Conservation (phyloP, 2,329 filamentous ascomycete genomes). For the Ophiostoma ulmi region DNA sequence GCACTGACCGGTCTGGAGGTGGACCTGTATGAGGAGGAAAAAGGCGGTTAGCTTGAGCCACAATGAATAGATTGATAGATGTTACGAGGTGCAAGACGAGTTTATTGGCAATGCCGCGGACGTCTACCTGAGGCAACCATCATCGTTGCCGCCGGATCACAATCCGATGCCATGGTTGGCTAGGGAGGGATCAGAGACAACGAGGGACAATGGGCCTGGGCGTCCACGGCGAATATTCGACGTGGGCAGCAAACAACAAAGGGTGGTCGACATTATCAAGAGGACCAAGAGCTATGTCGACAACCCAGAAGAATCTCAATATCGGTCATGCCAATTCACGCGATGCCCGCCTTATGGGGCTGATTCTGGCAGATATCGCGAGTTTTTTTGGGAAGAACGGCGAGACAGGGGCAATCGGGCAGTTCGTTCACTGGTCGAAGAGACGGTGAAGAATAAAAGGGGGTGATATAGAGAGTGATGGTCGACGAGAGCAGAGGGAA, state of each 20-base stretch:
- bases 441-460: slow-evolving; percentile 20
- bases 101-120: neutral
- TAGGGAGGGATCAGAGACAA: slow-evolving; percentile 6
- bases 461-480: slow-evolving; percentile 7
- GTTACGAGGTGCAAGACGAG: neutral
- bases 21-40: slow-evolving; percentile 65
- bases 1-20: slow-evolving; percentile 99
- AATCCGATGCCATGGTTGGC: neutral
- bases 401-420: neutral
- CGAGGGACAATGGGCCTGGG: neutral
- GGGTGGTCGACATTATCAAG: neutral
- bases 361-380: neutral
- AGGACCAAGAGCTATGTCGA: neutral
- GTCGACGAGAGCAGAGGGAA: neutral
- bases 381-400: neutral
- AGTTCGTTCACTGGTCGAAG: slow-evolving; percentile 7
- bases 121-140: neutral
- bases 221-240: neutral
- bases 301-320: neutral
- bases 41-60: slow-evolving; percentile 21
- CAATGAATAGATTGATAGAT: neutral
- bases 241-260: neutral
- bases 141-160: neutral
- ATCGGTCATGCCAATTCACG: neutral
- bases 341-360: slow-evolving; percentile 10